Base-by-base conservation (phyloP, 768 basidiomycete species). In the Mycena leptocephala region DNA sequence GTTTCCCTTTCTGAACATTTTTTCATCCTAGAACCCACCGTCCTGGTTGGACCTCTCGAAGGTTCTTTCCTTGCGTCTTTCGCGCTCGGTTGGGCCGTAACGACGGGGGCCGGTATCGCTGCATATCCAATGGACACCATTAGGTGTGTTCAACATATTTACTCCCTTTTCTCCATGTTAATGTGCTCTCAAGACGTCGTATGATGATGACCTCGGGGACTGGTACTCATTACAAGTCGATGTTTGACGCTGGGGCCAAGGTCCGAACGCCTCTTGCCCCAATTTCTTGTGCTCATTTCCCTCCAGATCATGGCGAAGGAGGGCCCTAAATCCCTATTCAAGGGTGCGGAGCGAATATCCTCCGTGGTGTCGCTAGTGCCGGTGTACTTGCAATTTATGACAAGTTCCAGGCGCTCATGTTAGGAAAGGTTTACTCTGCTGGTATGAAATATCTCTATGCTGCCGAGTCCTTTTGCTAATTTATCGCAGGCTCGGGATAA, bases 151-250 rank as follows among this genome's bases (percentile, higher is more conserved):
- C 11, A 5, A 61, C 37, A 32, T 28, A n/a, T 59, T 69, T 28
- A 77, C 55, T 77, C 78, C 35, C 37, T n/a, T 26, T 62, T 77
- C 82, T 48, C 10, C 13, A 32, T 85, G 81, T 81, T 75, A 22
- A 67, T 51, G 30, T 22, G 18, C 28, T 53, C 48, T 37, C 1
- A n/a, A 95, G 95, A 89, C 94, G 95, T 90, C 93, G 95, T 77
- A 96, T 96, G 95, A 96, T 96, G 95, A 96, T 96, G 95, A 96
- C 95, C 22, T 95, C 94, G 14, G 95, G 95, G 79, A 89, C 89
- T 81, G 88, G 87, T 56, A 89, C 90, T 68, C 93, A 95, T 88
- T 96, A 96, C 91, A 94, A 93, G 88, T 93, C 92, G 76, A 95
- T 95, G 94, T 90, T 95, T 82, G 95, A 96, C 81, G 95, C 95